phyloP scores from a whole-genome alignment of 106 monocot species.

The Dendrobium nobile region DNA sequence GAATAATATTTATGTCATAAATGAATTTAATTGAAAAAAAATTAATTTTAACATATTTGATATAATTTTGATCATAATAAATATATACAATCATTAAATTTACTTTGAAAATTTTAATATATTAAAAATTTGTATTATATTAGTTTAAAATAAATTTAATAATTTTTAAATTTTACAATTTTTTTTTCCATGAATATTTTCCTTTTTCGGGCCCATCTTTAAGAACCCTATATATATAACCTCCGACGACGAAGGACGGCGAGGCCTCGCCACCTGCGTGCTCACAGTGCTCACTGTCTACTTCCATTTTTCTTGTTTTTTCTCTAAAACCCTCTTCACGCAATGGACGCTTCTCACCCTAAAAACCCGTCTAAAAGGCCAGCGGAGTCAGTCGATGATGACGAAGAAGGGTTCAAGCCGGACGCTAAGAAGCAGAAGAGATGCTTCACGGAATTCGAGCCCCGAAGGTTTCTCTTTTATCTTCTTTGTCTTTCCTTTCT shows the following conservation, averaged over 20 bases:
- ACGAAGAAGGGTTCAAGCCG: not conserved
- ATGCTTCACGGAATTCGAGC: not conserved
- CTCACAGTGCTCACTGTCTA: not conserved
- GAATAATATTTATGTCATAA: too few species aligned
- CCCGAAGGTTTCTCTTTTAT: not conserved
- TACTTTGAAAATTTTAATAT: too few species aligned
- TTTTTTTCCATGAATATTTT: too few species aligned
- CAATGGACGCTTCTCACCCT: not conserved
- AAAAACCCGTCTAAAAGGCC: not conserved
- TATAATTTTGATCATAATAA: too few species aligned
- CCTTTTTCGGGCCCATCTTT: too few species aligned
- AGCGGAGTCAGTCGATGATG: not conserved
- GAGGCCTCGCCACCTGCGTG: not conserved
- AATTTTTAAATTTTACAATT: too few species aligned
- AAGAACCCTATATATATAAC: too few species aligned
- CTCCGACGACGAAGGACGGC: not conserved
- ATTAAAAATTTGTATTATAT: too few species aligned
- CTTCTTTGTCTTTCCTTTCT: not conserved
- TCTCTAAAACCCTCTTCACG: not conserved
- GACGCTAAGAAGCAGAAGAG: constrained; percentile 1
- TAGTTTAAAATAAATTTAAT: too few species aligned
- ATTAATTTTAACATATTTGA: too few species aligned
- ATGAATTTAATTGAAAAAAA: too few species aligned
- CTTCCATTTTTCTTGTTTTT: not conserved
- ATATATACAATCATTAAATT: too few species aligned